Percentiles rank a stretch among this genome's conserved stretches.
Conservation (phyloP, 495 filamentous ascomycete genomes). For the Talaromyces adpressus region DNA sequence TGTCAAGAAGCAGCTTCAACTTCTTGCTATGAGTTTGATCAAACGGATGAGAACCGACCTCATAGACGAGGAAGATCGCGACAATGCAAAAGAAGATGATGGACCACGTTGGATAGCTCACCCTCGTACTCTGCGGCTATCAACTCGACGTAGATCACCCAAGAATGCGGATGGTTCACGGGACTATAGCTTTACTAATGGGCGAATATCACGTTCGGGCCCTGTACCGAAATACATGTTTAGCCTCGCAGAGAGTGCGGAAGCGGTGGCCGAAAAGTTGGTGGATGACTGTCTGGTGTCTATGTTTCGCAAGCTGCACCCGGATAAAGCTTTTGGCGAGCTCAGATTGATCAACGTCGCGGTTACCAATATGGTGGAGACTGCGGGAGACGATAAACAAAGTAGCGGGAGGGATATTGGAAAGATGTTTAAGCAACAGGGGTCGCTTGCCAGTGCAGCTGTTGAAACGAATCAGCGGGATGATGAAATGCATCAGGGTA, state of each 20-base stretch:
- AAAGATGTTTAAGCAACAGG: slow-evolving; percentile 63
- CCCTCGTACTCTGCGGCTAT: slow-evolving; percentile 68
- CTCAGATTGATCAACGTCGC: slow-evolving; percentile 79
- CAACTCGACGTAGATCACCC: slow-evolving; percentile 60
- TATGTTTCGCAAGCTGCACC: slow-evolving; percentile 69
- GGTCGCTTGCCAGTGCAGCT: slow-evolving; percentile 28
- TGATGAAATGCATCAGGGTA: background rate
- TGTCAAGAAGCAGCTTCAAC: slow-evolving; percentile 55
- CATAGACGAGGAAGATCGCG: slow-evolving; percentile 40
- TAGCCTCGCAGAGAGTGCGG: slow-evolving; percentile 46
- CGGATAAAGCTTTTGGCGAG: slow-evolving; percentile 64
- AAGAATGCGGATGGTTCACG: slow-evolving; percentile 44
- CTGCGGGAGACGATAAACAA: slow-evolving; percentile 43
- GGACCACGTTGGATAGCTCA: slow-evolving; percentile 53
- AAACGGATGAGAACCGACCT: slow-evolving; percentile 75
- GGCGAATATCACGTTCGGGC: slow-evolving; percentile 60
- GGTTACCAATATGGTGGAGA: slow-evolving; percentile 74
- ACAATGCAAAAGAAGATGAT: slow-evolving; percentile 13
- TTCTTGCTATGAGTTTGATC: slow-evolving; percentile 62
- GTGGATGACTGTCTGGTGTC: slow-evolving; percentile 59
- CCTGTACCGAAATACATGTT: slow-evolving; percentile 66
- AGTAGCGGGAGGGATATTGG: slow-evolving; percentile 52
- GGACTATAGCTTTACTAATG: slow-evolving; percentile 34
- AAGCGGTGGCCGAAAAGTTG: slow-evolving; percentile 56
- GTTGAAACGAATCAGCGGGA: background rate